Evolutionary conservation across 2,329 filamentous ascomycete species (phyloP).

Genomic region (Stachybotrys elegans): DNA sequence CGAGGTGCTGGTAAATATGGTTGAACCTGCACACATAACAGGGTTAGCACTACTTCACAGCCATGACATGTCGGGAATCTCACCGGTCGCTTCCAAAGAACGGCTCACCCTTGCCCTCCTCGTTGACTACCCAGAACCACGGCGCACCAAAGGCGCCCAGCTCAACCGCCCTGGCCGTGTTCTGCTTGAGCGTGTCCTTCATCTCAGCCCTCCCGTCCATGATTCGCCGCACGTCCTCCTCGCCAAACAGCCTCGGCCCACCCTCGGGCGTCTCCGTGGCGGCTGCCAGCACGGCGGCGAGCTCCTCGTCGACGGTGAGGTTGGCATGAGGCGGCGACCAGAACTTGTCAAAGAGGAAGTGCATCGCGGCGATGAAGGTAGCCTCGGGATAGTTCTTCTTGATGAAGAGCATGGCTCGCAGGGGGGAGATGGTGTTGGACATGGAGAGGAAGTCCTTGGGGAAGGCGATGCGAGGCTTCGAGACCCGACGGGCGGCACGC

Average conservation of each 20-base stretch:
- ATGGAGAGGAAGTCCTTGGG: slow-evolving; percentile 39
- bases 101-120: slow-evolving; percentile 53
- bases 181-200: slow-evolving; percentile 42
- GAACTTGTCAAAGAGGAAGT: slow-evolving; percentile 53
- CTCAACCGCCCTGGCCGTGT: slow-evolving; percentile 57
- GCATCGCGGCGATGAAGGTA: slow-evolving; percentile 48
- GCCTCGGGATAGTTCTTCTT: slow-evolving; percentile 49
- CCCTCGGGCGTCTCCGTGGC: slow-evolving; percentile 21
- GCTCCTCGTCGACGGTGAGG: slow-evolving; percentile 52
- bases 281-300: slow-evolving; percentile 33
- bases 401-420: slow-evolving; percentile 62
- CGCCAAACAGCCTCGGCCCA: slow-evolving; percentile 37
- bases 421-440: slow-evolving; percentile 46
- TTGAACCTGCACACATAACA: slow-evolving; percentile 50
- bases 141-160: slow-evolving; percentile 71
- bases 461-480: slow-evolving; percentile 27
- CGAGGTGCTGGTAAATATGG: slow-evolving; percentile 64
- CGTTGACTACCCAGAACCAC: slow-evolving; percentile 65
- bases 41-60: slow-evolving; percentile 1
- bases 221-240: slow-evolving; percentile 49
- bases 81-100: slow-evolving; percentile 74
- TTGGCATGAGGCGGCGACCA: slow-evolving; percentile 57
- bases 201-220: slow-evolving; percentile 45
- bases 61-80: slow-evolving; percentile 3
- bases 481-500: slow-evolving; percentile 33